Base-by-base conservation (phyloP, 805 yeast genomes). In the Candida maesae region DNA sequence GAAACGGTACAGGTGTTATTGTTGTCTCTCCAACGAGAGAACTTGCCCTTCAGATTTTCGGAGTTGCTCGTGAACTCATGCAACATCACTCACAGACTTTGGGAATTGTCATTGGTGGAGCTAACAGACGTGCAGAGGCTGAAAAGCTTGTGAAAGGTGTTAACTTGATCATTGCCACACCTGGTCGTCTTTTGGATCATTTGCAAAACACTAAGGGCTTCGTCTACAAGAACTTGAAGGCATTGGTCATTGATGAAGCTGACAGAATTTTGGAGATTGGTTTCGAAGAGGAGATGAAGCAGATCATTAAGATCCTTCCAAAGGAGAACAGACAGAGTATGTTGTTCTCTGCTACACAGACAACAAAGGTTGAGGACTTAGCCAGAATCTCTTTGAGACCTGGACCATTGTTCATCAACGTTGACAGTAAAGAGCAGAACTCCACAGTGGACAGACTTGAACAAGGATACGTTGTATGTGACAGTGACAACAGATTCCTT, bases 271-370 rank as follows among this genome's bases (percentile, higher is more conserved):
- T 93, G 60, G 99, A 95, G 64, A 89, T 90, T 58, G 99, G 99
- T 47, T 93, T 93, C 68, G 99, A 93, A 70, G 98, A 95, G 54
- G 99, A 93, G 70, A 93, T 93, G 98, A 84, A 77, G 63, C 98
- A 93, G 66, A 93, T 93, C 59, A 87, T 93, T 58, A 87, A 83
- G 65, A 87, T 95, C 49, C 71, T 93, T 57, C 99, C 99, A 33
- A 84, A 79, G 46, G 91, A 88, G 52, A 90, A 84, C 51, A 83
- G 99, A 67, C 99, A 93, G 65, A 76, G 95, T 30, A 91, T 93
- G 98, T 70, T 93, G 49, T 93, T 93, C 61, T 91, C 98, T n/a
- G 99, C 99, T 35, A 93, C 99, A 1, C 99, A 93, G 66, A 93
- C 99, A 23, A 93, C 98, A 30, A 93, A 95, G 67, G 99, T 93